Evolutionary conservation across 495 filamentous ascomycete genomes (phyloP), one percentile per base, ranked within the genome.

Genomic region (Daldinia concentrica): DNA sequence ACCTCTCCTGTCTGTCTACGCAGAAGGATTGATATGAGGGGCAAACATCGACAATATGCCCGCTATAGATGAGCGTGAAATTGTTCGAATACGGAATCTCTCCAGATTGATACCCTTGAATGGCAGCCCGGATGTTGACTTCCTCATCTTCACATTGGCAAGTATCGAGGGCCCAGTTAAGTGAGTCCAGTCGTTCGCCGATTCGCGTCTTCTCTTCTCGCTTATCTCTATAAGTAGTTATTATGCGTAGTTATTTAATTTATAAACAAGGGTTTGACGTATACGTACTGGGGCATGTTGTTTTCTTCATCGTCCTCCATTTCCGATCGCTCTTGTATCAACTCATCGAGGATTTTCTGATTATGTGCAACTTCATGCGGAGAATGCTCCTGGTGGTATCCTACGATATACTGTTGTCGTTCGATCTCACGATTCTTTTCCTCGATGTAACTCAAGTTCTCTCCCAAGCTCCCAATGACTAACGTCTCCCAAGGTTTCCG

Each of bases 61-160:
- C 82, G 22, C 72, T 79, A 62, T 80, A 86, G 66, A 85, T 76
- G 24, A 86, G 64, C 17, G 82, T 84, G 64, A 79, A 84, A 5
- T 77, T 58, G 12, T 64, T 26, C 4, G 82, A 81, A 61, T 76
- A 82, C 24, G 55, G 52, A 68, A 86, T 85, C 17, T 68, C 68
- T 9, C 81, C 83, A 11, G 78, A 75, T 32, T 75, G 66, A 61
- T 86, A 85, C 15, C 79, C 82, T 3, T 77, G 52, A 50, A 84
- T 81, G 45, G 82, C 82, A 26, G 79, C 80, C 32, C 73, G 58
- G 56, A 85, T 84, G 66, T 85, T 85, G 17, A 68, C 61, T n/a
- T 64, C 62, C 62, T 86, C 82, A 4, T 76, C 77, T 24, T 75
- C 72, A 64, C 82, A 83, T 37, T 75, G 62, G 52, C 76, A 80